Conservation (phyloP, 768 basidiomycete species). For the Tulasnella sp. region DNA sequence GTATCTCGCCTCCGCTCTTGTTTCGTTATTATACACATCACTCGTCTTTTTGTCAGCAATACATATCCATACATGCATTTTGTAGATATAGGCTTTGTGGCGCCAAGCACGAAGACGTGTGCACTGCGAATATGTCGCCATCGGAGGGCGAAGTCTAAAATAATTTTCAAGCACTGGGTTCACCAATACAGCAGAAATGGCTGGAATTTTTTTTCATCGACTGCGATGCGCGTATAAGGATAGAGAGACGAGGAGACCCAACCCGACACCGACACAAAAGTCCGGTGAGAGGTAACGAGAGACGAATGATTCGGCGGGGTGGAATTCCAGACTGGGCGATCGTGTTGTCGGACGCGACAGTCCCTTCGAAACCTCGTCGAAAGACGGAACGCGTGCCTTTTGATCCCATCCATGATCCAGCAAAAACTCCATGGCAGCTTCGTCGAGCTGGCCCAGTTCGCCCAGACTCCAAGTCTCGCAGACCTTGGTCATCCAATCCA, state of each 20-base stretch:
- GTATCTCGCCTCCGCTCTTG: not conserved
- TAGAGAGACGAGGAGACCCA: slow-evolving; percentile 2
- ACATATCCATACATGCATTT: not conserved
- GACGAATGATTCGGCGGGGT: not conserved
- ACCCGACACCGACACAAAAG: slow-evolving; percentile 4
- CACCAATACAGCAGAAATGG: not conserved
- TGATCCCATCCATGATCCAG: slow-evolving; percentile 89
- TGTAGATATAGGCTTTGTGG: not conserved
- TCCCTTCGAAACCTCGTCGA: slow-evolving; percentile 12
- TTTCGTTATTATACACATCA: slow-evolving; percentile 12
- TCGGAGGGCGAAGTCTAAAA: not conserved
- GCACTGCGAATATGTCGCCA: not conserved
- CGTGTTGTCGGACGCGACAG: not conserved
- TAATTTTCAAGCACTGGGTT: not conserved
- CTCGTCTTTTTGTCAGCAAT: not conserved
- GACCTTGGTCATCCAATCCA: slow-evolving; percentile 89
- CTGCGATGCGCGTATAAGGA: not conserved
- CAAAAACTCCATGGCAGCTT: slow-evolving; percentile 62
- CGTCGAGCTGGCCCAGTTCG: slow-evolving; percentile 72
- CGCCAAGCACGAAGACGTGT: not conserved
- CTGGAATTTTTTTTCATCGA: not conserved
- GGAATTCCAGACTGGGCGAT: not conserved
- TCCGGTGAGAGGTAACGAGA: not conserved
- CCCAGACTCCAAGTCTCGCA: slow-evolving; percentile 87
- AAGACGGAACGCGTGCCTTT: slow-evolving; percentile 40